A percentile compares a stretch with the other conserved stretches of the same genome.
Conservation (phyloP, 2,329 filamentous ascomycete species). For the Myriosclerotinia curreyana region DNA sequence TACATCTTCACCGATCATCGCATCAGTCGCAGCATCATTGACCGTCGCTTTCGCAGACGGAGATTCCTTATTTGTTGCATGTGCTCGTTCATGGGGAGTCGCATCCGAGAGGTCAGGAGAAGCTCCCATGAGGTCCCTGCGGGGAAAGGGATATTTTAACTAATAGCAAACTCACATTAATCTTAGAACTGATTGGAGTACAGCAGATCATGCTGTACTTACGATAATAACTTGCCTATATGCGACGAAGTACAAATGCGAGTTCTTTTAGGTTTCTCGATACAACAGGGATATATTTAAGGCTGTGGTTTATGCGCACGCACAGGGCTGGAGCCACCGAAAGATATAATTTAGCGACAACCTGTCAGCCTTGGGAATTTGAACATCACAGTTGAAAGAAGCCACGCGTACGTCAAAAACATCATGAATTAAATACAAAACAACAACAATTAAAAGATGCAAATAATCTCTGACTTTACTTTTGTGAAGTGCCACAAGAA, state of each 20-base stretch:
- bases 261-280: conserved; percentile 3
- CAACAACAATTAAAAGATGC: conserved; percentile 28
- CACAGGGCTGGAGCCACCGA: conserved; percentile 17
- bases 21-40: conserved; percentile 30
- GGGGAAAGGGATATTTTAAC: not conserved
- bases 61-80: conserved; percentile 24
- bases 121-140: conserved; percentile 31
- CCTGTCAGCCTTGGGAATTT: conserved; percentile 21
- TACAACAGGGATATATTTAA: conserved; percentile 12
- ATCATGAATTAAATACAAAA: conserved; percentile 18
- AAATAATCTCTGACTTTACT: conserved; percentile 25
- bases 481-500: conserved; percentile 35
- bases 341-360: conserved; percentile 22
- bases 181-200: not conserved
- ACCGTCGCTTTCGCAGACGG: conserved; percentile 27
- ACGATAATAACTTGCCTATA: not conserved
- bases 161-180: conserved; percentile 13
- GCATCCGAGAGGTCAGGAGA: conserved; percentile 22
- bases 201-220: conserved; percentile 7
- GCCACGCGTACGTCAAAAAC: conserved; percentile 27
- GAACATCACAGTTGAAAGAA: conserved; percentile 24
- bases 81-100: conserved; percentile 26
- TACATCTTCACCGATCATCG: conserved; percentile 31
- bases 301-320: conserved; percentile 12
- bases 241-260: not conserved